A percentile compares a stretch with the other conserved stretches of the same genome.
Evolutionary conservation across 2,329 filamentous ascomycete species (phyloP).

Genomic region (Talaromyces sp.): DNA sequence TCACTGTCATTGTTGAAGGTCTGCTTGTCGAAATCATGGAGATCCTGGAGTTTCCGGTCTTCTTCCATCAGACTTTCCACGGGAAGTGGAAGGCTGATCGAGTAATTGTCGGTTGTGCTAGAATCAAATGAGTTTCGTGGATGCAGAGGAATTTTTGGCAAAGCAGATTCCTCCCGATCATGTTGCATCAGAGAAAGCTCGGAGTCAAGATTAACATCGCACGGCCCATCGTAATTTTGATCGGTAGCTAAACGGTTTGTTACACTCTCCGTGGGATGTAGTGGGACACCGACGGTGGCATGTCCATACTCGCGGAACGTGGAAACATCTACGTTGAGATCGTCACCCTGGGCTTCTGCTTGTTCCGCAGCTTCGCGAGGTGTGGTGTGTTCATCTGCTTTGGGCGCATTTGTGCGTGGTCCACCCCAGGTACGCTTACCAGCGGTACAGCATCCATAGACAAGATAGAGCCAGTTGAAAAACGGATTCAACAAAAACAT

Average conservation of each 20-base stretch:
- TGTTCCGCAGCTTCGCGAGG: constrained; percentile 80
- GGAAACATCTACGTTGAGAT: constrained; percentile 84
- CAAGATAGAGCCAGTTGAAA: constrained; percentile 98
- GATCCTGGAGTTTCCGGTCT: constrained; percentile 62
- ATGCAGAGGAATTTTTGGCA: constrained; percentile 51
- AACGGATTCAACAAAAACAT: constrained; percentile 97
- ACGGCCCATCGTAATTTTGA: constrained; percentile 67
- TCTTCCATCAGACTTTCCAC: constrained; percentile 76
- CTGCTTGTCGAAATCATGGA: constrained; percentile 3
- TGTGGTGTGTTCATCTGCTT: constrained; percentile 72
- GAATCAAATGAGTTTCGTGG: constrained; percentile 67
- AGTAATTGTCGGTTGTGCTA: constrained; percentile 59
- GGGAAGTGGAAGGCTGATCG: constrained; percentile 64
- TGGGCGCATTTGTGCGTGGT: constrained; percentile 81
- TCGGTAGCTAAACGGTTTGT: constrained; percentile 53
- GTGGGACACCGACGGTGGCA: constrained; percentile 51
- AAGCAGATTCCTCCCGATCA: constrained; percentile 46
- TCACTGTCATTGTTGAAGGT: constrained; percentile 1
- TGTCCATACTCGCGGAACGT: constrained; percentile 62
- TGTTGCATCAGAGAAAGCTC: constrained; percentile 56
- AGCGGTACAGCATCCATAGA: constrained; percentile 92
- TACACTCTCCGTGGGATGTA: constrained; percentile 71
- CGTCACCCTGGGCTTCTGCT: constrained; percentile 76
- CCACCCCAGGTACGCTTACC: constrained; percentile 95
- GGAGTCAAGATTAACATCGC: constrained; percentile 68